A percentile compares a stretch with the other conserved stretches of the same genome.
phyloP scores from a whole-genome alignment of 2,329 filamentous ascomycete species.

The Cordyceps tenuipes region DNA sequence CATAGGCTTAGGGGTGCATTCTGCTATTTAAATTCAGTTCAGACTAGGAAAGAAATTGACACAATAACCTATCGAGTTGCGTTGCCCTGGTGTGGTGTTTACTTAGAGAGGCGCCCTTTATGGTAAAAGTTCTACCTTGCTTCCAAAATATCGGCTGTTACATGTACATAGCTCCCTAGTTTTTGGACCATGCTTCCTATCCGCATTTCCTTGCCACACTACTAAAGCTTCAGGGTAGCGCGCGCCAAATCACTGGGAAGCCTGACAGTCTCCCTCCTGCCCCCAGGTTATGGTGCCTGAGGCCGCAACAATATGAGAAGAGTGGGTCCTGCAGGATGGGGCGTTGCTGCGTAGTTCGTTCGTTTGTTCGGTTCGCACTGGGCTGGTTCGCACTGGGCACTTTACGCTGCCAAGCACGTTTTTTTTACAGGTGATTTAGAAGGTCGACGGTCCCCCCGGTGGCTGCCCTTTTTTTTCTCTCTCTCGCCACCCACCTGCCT shows the following conservation, averaged over 20 bases:
- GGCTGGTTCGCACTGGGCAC: neutral
- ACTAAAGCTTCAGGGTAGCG: no score
- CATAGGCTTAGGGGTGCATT: neutral
- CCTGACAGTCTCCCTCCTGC: no score
- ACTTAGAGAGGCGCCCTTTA: no score
- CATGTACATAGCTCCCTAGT: no score
- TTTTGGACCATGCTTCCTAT: no score
- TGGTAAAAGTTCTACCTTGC: no score
- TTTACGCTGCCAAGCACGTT: neutral
- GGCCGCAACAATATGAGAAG: neutral
- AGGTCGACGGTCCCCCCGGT: neutral
- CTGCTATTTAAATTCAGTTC: neutral
- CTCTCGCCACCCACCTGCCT: neutral
- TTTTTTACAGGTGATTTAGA: neutral
- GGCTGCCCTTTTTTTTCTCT: conserved; percentile 10
- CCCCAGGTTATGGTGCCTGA: neutral
- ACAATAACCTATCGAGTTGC: neutral
- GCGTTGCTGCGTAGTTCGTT: no score
- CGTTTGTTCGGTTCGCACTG: neutral
- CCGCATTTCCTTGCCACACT: no score
- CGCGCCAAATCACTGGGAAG: no score
- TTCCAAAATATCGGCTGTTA: no score
- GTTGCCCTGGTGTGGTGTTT: neutral
- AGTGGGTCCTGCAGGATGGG: neutral
- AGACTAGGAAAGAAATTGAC: conserved; percentile 11